Evolutionary conservation across 2,329 filamentous ascomycete species (phyloP).

Genomic region (Fusarium sp.): DNA sequence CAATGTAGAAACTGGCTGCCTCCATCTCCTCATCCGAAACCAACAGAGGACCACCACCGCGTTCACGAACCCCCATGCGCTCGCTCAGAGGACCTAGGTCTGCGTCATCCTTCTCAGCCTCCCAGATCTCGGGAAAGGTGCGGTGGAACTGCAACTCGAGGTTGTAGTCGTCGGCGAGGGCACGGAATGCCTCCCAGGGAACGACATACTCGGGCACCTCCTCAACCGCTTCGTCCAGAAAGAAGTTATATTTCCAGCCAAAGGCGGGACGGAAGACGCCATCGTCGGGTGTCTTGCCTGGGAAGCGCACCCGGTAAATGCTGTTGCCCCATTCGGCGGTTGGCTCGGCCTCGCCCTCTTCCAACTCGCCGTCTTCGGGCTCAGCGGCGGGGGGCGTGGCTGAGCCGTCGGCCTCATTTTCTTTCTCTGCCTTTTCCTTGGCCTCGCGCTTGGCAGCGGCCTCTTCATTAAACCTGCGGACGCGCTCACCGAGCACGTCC

Average conservation of each 20-base stretch:
- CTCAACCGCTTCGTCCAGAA: constrained; percentile 93
- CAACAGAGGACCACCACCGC: constrained; percentile 69
- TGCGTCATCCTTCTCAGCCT: constrained; percentile 84
- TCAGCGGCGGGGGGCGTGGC: constrained; percentile 43
- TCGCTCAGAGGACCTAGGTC: constrained; percentile 85
- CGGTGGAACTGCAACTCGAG: constrained; percentile 94
- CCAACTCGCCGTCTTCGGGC: constrained; percentile 55
- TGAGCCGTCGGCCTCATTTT: constrained; percentile 34
- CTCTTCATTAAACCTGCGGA: constrained; percentile 75
- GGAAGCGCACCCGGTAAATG: constrained; percentile 91
- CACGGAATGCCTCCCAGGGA: constrained; percentile 96
- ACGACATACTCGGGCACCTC: constrained; percentile 97
- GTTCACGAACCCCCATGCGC: constrained; percentile 89
- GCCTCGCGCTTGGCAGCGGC: constrained; percentile 48
- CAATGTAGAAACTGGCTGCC: constrained; percentile 88
- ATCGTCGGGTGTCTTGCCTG: constrained; percentile 79
- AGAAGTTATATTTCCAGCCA: constrained; percentile 98
- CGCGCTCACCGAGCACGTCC: constrained; percentile 80
- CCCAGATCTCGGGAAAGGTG: constrained; percentile 89
- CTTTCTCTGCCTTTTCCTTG: constrained; percentile 32
- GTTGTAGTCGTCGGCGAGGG: constrained; percentile 94
- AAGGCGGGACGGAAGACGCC: constrained; percentile 93
- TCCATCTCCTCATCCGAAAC: constrained; percentile 91
- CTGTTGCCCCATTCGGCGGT: constrained; percentile 89
- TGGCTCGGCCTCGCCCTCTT: constrained; percentile 68